Percentiles rank a stretch among this genome's conserved stretches.
Conservation (phyloP, 1,284 basidiomycete species). For the Sanghuangporus weigelae region DNA sequence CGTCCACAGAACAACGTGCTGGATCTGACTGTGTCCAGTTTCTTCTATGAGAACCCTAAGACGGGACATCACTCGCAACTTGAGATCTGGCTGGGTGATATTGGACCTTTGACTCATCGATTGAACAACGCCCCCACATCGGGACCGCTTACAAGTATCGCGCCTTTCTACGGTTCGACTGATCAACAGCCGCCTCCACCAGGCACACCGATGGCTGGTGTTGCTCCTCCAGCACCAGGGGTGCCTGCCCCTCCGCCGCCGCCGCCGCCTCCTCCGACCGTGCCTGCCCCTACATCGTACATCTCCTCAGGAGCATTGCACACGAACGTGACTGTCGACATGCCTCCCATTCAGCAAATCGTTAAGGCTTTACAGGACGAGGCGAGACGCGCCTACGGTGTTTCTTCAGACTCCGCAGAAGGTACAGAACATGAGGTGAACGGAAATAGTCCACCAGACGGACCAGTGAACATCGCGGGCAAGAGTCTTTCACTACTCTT, state of each 20-base stretch:
- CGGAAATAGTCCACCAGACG: slow-evolving; percentile 18
- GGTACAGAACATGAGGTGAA: slow-evolving; percentile 16
- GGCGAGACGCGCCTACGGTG: slow-evolving; percentile 36
- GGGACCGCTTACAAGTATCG: slow-evolving; percentile 57
- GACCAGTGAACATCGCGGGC: slow-evolving; percentile 39
- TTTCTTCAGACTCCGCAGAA: slow-evolving; percentile 27
- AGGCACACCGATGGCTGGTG: not conserved
- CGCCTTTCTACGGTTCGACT: slow-evolving; percentile 35
- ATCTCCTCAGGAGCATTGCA: slow-evolving; percentile 51
- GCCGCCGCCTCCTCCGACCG: slow-evolving; percentile 22
- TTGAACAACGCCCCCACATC: slow-evolving; percentile 64
- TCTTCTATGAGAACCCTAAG: slow-evolving; percentile 70
- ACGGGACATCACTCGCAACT: slow-evolving; percentile 62
- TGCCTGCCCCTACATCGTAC: slow-evolving; percentile 38
- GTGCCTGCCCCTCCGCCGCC: not conserved
- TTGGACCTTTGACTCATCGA: slow-evolving; percentile 75
- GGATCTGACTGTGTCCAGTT: slow-evolving; percentile 80
- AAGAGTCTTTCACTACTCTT: slow-evolving; percentile 66
- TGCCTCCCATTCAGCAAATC: slow-evolving; percentile 66
- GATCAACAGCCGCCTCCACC: slow-evolving; percentile 16
- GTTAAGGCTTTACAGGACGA: slow-evolving; percentile 72
- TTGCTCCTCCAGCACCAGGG: not conserved
- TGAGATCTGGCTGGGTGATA: slow-evolving; percentile 84
- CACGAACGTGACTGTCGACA: slow-evolving; percentile 72
- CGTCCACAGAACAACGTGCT: slow-evolving; percentile 68